phyloP scores from a whole-genome alignment of 345 rosid species.

The Nephelium lappaceum region DNA sequence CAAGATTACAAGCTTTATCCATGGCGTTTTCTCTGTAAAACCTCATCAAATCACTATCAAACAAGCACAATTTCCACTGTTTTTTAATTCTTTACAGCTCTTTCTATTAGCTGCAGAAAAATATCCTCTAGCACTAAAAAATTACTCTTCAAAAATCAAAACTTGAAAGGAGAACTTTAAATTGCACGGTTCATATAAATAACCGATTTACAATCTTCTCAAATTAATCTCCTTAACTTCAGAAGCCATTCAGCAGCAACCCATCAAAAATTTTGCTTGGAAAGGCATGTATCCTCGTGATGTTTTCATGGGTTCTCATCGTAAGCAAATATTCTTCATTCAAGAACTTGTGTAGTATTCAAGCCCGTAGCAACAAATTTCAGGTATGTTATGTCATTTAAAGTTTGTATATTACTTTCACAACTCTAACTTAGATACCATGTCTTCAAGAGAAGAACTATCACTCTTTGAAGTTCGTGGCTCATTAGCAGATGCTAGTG shows the following conservation, averaged over 20 bases:
- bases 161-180: neutral
- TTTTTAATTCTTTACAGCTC: no score
- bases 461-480: slow-evolving; percentile 21
- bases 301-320: neutral
- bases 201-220: neutral
- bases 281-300: neutral
- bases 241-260: slow-evolving; percentile 7
- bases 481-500: slow-evolving; percentile 29
- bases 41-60: no score
- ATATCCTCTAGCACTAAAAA: neutral
- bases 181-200: neutral
- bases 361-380: neutral
- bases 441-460: slow-evolving; percentile 37
- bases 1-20: no score
- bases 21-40: no score
- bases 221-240: neutral
- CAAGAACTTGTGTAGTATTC: neutral
- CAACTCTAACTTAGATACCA: slow-evolving; percentile 77
- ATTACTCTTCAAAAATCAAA: no score
- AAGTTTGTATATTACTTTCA: slow-evolving; percentile 26
- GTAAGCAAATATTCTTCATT: neutral
- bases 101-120: neutral
- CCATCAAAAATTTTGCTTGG: neutral
- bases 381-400: neutral
- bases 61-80: no score